phyloP scores from a whole-genome alignment of 1,284 basidiomycete genomes.

The Ceratobasidium sp. region DNA sequence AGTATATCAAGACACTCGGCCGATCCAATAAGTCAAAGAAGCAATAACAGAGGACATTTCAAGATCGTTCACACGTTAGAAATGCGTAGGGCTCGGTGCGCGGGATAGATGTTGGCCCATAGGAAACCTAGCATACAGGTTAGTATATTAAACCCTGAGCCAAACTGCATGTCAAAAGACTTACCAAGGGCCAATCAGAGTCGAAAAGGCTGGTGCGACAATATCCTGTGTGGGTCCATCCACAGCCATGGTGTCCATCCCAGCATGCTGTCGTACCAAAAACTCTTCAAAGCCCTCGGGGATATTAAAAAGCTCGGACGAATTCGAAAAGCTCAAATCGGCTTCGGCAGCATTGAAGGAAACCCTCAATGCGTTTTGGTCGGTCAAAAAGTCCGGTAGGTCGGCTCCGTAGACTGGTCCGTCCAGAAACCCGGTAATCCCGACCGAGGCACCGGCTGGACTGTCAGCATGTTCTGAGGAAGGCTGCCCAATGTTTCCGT shows the following conservation, averaged over 20 bases:
- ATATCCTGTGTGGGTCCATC: slow-evolving; percentile 32
- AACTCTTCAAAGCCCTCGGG: slow-evolving; percentile 42
- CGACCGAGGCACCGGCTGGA: slow-evolving; percentile 42
- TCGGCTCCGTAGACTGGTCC: slow-evolving; percentile 38
- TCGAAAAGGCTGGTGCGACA: slow-evolving; percentile 38
- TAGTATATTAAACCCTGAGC: not conserved
- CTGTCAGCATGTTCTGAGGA: slow-evolving; percentile 37
- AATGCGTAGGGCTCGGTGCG: slow-evolving; percentile 38
- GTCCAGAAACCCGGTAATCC: slow-evolving; percentile 42
- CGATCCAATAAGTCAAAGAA: slow-evolving; percentile 24
- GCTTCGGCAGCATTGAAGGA: slow-evolving; percentile 43
- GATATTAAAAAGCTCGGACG: slow-evolving; percentile 40
- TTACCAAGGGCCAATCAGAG: slow-evolving; percentile 41
- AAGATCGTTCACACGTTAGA: slow-evolving; percentile 9
- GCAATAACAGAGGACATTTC: not conserved
- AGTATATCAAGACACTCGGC: not conserved
- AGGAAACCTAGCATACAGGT: slow-evolving; percentile 37
- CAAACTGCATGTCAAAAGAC: not conserved
- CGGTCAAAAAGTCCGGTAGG: slow-evolving; percentile 28
- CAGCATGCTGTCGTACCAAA: slow-evolving; percentile 33
- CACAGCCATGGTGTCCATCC: slow-evolving; percentile 17
- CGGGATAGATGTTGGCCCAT: slow-evolving; percentile 40
- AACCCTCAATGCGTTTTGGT: slow-evolving; percentile 40
- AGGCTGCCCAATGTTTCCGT: not conserved
- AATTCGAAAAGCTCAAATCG: slow-evolving; percentile 42